Base-by-base conservation (phyloP, 129 eudicot species). In the Pseudognaphalium luteoalbum region DNA sequence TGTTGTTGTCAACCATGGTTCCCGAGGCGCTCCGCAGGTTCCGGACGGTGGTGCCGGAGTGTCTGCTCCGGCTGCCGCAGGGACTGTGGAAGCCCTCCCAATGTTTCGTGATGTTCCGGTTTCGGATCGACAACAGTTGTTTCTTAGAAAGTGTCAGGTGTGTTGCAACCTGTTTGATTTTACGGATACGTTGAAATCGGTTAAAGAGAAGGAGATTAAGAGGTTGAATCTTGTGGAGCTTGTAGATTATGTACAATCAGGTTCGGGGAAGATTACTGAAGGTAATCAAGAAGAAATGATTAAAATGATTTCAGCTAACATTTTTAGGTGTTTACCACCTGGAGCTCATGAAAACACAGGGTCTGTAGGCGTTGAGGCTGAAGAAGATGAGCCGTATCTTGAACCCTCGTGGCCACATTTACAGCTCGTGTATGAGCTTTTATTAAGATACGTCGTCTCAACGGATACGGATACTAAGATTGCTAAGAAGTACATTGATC, bases 361-460 rank as follows among this genome's bases (percentile, higher is more conserved):
- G 21, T 56, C 88, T 0, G 90, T 83, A 51, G 72, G 62, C 61
- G 52, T 82, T 34, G 94, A 89, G 19, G 83, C 89, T 0, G 98
- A 92, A 25, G 98, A 92, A 68, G 97, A 92, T 14, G 96, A 89
- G 6, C 86, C 90, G 17, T 92, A 68, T 80, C 84, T 84, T 4
- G 97, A 92, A 5, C 91, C 97, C 5, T 84, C 96, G 1, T 92
- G 97, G 97, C 93, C 97, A 3, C 96, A 92, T 74, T 88, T 92
- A 37, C 91, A 89, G 69, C 91, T 89, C 8, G 91, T 89, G 52
- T 92, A 92, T 32, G 97, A 92, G 84, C 82, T 92, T 71, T 89
- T 92, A 16, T 69, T 92, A 82, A 75, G 91, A 47, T 92, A 92
- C 41, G 82, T 92, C 11, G 89, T 87, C 16, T 89, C 97, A 1